Percentiles rank a stretch among this genome's conserved stretches.
phyloP scores from a whole-genome alignment of 75 land plant species.

The Isoetes taiwanensis region DNA sequence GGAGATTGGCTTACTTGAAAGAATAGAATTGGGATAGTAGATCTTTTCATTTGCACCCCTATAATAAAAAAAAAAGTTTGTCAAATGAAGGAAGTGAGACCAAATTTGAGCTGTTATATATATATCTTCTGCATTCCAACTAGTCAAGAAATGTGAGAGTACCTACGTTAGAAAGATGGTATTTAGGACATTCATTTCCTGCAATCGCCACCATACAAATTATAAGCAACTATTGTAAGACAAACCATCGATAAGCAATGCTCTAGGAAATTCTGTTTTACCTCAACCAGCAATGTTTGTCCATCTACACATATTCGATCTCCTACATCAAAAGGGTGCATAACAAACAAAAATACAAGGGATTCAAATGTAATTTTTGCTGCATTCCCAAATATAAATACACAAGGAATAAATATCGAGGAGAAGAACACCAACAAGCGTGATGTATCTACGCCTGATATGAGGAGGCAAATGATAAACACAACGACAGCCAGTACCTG shows the following conservation, averaged over 20 bases:
- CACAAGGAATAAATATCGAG: constrained; percentile 33
- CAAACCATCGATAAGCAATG: not conserved
- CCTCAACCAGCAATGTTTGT: constrained; percentile 26
- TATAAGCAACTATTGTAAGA: not conserved
- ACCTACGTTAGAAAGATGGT: constrained; percentile 36
- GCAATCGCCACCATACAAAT: too few species aligned
- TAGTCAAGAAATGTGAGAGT: too few species aligned
- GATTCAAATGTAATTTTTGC: constrained; percentile 31
- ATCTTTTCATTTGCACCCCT: constrained; percentile 38
- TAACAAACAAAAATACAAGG: constrained; percentile 25
- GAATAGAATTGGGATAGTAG: constrained; percentile 39
- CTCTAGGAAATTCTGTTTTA: not conserved
- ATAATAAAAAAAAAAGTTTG: not conserved
- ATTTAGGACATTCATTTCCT: constrained; percentile 49
- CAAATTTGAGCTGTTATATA: too few species aligned
- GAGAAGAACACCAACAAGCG: constrained; percentile 31
- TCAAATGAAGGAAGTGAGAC: constrained; percentile 1
- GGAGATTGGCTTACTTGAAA: constrained; percentile 45
- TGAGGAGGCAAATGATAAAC: constrained; percentile 26
- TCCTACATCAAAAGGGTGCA: constrained; percentile 35
- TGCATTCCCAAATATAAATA: constrained; percentile 30
- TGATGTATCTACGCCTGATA: constrained; percentile 30
- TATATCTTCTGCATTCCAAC: too few species aligned
- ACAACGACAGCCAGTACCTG: constrained; percentile 21
- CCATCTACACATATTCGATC: constrained; percentile 29